Evolutionary conservation across 2,329 filamentous ascomycete species (phyloP), one percentile per base, ranked within the genome.

Genomic region (Pseudogymnoascus destructans): DNA sequence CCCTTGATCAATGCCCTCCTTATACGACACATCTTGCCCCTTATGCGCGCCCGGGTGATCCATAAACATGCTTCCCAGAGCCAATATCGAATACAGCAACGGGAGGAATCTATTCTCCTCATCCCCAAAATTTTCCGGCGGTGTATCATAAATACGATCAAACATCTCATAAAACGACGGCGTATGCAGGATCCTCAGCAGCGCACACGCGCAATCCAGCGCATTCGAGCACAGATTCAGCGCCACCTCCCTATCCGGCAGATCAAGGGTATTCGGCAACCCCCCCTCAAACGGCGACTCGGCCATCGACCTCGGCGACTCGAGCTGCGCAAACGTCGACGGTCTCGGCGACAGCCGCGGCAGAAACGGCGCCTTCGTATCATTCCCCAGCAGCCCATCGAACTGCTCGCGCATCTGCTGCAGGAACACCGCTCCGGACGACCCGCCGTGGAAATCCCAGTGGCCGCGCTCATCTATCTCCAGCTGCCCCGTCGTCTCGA

Each of bases 401-500:
- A 96, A 88, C 67, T 95, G 87, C 66, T 95, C 87, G 66, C 89
- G 86, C 79, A 98, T 85, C 58, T 88, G 84, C 63, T 83, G 81
- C 65, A 96, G 79, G 70, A 96, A 98, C 62, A 92, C 89, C 42
- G 91, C 80, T 2, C 92, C 91, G 0, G 93, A 97, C 0, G 92
- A 96, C 63, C 88, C 87, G 54, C 93, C 93, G 68, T 95, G 89
- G 66, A 95, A 98, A 71, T 97, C 91, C 84, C 90, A 95, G 65
- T 93, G 84, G 40, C 92, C 92, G 65, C 85, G 83, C 64, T 97
- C 92, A 66, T 95, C 90, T 32, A 97, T 78, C 66, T 97, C 92
- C 15, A 98, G 78, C 68, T 91, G 87, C 33, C 92, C 93, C 2
- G 92, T 89, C 40, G 88, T 88, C 68, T 92, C 87, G 59, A 97